A percentile compares a stretch with the other conserved stretches of the same genome.
Conservation (phyloP, 176 grass and related monocot species). For the Urochloa ruziziensis region DNA sequence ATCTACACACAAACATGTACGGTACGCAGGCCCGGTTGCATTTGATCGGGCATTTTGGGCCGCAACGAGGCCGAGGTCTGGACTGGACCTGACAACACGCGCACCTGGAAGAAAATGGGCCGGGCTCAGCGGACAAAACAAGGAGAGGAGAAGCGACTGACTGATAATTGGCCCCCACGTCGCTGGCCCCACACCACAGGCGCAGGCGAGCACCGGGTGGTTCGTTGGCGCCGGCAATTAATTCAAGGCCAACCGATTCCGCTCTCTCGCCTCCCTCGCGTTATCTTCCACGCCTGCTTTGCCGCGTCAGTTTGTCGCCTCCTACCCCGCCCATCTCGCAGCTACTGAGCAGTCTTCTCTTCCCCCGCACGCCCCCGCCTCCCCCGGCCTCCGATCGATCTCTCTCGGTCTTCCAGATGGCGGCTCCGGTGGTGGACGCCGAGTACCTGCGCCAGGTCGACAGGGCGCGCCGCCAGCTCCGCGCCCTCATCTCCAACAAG, state of each 20-base stretch:
- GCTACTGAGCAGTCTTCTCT: not conserved
- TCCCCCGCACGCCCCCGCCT: not conserved
- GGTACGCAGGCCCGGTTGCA: not conserved
- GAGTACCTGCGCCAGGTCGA: conserved; percentile 90
- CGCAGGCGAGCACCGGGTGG: not conserved
- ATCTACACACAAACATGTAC: no score
- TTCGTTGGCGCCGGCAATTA: conserved; percentile 14
- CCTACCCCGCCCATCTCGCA: not conserved
- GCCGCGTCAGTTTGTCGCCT: not conserved
- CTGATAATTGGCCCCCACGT: not conserved
- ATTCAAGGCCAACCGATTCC: not conserved
- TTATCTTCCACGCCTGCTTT: conserved; percentile 25
- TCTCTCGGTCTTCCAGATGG: conserved; percentile 43
- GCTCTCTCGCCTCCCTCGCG: not conserved
- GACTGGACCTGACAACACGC: no score
- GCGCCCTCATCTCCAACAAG: conserved; percentile 86
- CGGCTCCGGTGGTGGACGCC: conserved; percentile 73
- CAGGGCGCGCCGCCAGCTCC: conserved; percentile 79
- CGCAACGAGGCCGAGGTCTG: not conserved
- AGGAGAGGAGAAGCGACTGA: no score
- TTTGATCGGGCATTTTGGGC: not conserved
- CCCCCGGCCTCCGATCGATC: not conserved
- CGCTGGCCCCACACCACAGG: not conserved
- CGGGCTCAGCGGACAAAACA: not conserved
- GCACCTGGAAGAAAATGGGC: no score